Conservation (phyloP, 2,329 filamentous ascomycete species). For the Phyllachora maydis region DNA sequence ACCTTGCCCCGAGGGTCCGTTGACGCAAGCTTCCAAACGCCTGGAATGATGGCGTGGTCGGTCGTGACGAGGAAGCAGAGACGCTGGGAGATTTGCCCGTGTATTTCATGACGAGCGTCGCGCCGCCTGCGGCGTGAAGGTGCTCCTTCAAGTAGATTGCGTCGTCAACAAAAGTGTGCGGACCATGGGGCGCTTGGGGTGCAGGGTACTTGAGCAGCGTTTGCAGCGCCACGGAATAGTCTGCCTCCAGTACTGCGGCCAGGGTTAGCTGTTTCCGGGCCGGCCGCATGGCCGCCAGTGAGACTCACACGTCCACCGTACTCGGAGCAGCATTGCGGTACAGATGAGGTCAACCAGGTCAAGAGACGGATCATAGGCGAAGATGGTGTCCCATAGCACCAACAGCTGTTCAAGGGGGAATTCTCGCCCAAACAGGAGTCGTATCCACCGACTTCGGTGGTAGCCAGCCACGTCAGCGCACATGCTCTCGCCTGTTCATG, state of each 20-base stretch:
- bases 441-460: constrained; percentile 91
- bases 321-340: constrained; percentile 77
- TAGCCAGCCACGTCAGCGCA: too few relatives aligned
- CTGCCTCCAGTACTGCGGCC: constrained; percentile 52
- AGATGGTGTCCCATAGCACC: constrained; percentile 74
- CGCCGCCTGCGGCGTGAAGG: constrained; percentile 38
- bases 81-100: constrained; percentile 22
- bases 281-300: neutral
- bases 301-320: constrained; percentile 66
- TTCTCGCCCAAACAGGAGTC: constrained; percentile 80
- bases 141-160: constrained; percentile 55
- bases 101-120: constrained; percentile 49
- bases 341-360: constrained; percentile 81
- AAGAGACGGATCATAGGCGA: constrained; percentile 64
- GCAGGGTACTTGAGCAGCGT: constrained; percentile 68
- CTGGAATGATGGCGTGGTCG: constrained; percentile 14
- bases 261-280: constrained; percentile 1
- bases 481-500: neutral
- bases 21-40: constrained; percentile 15
- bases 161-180: constrained; percentile 70
- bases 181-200: constrained; percentile 37
- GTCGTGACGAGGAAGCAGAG: constrained; percentile 6
- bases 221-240: constrained; percentile 72
- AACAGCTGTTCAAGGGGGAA: constrained; percentile 77
- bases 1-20: constrained; percentile 17